Conservation (phyloP, 495 filamentous ascomycete genomes). For the Hypoxylon lienhwacheense region DNA sequence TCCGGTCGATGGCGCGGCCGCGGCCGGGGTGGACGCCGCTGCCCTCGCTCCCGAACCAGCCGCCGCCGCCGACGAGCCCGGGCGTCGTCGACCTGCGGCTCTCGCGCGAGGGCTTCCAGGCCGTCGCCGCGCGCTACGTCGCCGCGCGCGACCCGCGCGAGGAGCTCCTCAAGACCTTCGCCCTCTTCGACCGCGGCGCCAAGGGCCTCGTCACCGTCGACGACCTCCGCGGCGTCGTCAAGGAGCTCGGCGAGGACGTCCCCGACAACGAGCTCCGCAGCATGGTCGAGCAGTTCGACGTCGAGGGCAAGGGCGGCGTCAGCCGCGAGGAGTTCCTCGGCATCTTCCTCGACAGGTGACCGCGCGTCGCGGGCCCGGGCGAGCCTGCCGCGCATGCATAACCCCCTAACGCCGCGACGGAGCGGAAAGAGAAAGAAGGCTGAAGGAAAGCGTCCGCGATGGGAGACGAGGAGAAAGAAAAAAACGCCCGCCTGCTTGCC, state of each 20-base stretch:
- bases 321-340: conserved; percentile 84
- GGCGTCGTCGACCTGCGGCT: conserved; percentile 61
- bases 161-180: conserved; percentile 89
- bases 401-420: too few relatives aligned
- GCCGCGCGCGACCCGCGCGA: conserved; percentile 80
- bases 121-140: conserved; percentile 78
- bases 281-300: conserved; percentile 99
- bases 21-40: conserved; percentile 43
- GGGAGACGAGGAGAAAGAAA: not conserved
- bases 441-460: not conserved
- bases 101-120: conserved; percentile 71
- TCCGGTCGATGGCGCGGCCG: conserved; percentile 71
- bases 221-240: conserved; percentile 82
- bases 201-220: conserved; percentile 86
- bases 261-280: conserved; percentile 90
- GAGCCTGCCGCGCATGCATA: too few relatives aligned
- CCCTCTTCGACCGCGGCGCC: conserved; percentile 72
- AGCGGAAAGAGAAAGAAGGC: not conserved
- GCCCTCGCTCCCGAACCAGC: conserved; percentile 49
- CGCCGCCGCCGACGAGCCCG: conserved; percentile 32
- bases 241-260: conserved; percentile 86
- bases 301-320: conserved; percentile 88
- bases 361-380: too few relatives aligned
- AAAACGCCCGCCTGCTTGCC: too few relatives aligned
- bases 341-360: conserved; percentile 41